These are phyloP conservation scores for Salix koriyanagi DNA, from an alignment of 345 rosid species.

Conservation along the genomic window DNA sequence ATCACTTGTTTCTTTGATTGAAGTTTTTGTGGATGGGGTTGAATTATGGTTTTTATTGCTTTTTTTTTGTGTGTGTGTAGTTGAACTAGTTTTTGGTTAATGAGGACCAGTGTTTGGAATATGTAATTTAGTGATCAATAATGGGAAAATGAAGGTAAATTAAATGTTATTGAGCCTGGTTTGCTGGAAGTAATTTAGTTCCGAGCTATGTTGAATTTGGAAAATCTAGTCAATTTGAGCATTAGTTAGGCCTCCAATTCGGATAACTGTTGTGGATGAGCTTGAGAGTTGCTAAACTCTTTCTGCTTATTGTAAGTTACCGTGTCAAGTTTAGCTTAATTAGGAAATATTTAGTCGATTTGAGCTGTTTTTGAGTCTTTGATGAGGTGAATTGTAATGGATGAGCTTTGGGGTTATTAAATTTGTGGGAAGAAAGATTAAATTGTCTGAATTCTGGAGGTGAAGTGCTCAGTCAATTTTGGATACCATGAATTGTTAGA, in stretches of 20 bases:
- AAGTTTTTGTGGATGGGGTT: conserved; percentile 9
- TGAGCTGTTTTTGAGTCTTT: conserved; percentile 5
- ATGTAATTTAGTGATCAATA: background rate
- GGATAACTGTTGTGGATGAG: background rate
- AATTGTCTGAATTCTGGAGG: background rate
- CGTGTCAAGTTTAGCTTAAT: background rate
- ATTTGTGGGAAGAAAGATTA: background rate
- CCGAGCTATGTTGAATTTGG: background rate
- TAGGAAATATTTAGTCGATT: conserved; percentile 2
- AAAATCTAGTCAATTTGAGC: background rate
- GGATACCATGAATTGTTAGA: background rate
- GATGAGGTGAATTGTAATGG: background rate
- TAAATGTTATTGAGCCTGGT: background rate
- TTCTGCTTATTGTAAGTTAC: conserved; percentile 3
- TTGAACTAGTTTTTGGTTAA: background rate
- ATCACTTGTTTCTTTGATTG: background rate
- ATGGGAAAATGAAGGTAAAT: background rate
- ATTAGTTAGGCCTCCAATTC: background rate
- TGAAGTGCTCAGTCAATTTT: background rate
- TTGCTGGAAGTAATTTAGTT: background rate
- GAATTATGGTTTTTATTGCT: background rate
- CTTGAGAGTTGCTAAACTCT: background rate
- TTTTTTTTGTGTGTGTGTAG: background rate
- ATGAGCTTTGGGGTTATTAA: background rate
- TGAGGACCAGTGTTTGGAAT: background rate